Conservation (phyloP, 371 early-diverging fungal genomes). For the Mucor velutinosus region DNA sequence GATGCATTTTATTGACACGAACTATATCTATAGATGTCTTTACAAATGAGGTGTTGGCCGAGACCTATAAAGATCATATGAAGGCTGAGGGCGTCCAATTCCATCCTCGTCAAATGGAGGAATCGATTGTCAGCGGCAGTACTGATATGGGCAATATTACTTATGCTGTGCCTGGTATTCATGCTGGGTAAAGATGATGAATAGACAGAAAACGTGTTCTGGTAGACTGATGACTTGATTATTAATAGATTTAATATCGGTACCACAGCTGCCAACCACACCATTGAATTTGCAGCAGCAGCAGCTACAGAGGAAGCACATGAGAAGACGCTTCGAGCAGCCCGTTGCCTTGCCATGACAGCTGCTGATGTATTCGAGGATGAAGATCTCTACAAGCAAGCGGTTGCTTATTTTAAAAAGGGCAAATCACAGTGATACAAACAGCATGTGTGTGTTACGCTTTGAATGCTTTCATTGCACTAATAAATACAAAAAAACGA, state of each 20-base stretch:
- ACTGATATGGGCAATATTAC: slow-evolving; percentile 81
- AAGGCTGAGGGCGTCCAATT: slow-evolving; percentile 42
- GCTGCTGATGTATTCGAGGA: slow-evolving; percentile 40
- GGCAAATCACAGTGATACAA: slow-evolving; percentile 20
- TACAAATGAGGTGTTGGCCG: slow-evolving; percentile 59
- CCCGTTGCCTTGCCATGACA: slow-evolving; percentile 37
- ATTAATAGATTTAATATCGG: slow-evolving; percentile 24
- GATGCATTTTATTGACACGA: not conserved
- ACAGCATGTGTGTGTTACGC: not conserved
- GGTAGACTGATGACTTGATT: not conserved
- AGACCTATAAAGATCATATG: slow-evolving; percentile 59
- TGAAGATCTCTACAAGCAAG: slow-evolving; percentile 27
- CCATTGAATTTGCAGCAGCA: slow-evolving; percentile 59
- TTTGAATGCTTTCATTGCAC: not conserved
- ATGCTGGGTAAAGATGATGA: slow-evolving; percentile 17
- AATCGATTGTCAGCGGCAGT: slow-evolving; percentile 44
- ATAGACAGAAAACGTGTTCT: slow-evolving; percentile 4
- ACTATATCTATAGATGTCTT: slow-evolving; percentile 39
- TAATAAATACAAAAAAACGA: slow-evolving; percentile 1
- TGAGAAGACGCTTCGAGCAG: slow-evolving; percentile 54
- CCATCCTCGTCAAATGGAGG: slow-evolving; percentile 38
- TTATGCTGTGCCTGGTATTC: slow-evolving; percentile 33
- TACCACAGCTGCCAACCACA: slow-evolving; percentile 25
- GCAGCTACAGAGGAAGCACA: slow-evolving; percentile 70
- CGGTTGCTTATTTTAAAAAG: slow-evolving; percentile 38